Evolutionary conservation across 805 yeast species (phyloP).

Genomic region (Zygoascus ofunaensis): DNA sequence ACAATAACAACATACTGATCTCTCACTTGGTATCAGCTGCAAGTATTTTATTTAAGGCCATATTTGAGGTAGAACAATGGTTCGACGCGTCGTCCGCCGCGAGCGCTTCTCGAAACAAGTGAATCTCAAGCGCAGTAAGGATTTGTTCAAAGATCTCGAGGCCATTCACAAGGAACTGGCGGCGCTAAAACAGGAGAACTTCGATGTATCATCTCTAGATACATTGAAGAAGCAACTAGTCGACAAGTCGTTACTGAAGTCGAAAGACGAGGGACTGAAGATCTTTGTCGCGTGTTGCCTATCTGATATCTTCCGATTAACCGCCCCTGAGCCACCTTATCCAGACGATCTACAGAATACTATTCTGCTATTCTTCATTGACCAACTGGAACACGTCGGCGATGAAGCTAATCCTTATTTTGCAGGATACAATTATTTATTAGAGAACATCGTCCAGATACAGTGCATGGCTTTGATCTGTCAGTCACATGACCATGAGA

Average conservation of each 20-base stretch:
- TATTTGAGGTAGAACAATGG: too few relatives aligned
- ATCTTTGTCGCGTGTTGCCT: constrained; percentile 64
- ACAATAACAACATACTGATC: too few relatives aligned
- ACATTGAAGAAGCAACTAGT: constrained; percentile 43
- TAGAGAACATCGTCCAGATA: constrained; percentile 65
- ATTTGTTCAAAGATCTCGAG: constrained; percentile 1
- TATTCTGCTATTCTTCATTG: constrained; percentile 57
- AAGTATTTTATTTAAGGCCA: too few relatives aligned
- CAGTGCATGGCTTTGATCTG: constrained; percentile 65
- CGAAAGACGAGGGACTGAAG: constrained; percentile 59
- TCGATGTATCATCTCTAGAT: constrained; percentile 39
- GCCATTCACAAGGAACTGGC: constrained; percentile 42
- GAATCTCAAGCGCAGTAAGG: background rate
- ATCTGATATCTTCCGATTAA: constrained; percentile 64
- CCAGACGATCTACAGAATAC: constrained; percentile 51
- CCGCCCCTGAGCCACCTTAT: constrained; percentile 88
- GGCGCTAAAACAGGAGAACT: constrained; percentile 49
- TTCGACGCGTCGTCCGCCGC: background rate
- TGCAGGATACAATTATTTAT: constrained; percentile 51
- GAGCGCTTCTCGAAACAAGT: background rate
- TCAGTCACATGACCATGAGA: constrained; percentile 57
- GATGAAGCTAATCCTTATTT: constrained; percentile 48
- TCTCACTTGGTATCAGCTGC: too few relatives aligned
- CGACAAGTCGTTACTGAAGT: constrained; percentile 48
- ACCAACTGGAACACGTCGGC: constrained; percentile 48